phyloP scores from a whole-genome alignment of 345 rosid genomes.

The Linum trigynum region DNA sequence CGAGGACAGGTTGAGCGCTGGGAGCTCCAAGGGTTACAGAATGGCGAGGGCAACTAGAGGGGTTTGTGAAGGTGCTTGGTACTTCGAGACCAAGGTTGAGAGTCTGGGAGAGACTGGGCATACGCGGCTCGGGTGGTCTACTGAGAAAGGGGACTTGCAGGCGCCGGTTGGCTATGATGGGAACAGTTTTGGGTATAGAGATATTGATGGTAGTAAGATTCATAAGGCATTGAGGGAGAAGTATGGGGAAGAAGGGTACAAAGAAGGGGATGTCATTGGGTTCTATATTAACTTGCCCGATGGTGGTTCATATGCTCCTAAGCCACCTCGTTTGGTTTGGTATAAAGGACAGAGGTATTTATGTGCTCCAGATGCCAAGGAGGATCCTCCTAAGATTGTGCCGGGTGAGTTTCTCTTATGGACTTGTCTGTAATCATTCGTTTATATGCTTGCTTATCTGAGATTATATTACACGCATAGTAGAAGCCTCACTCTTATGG shows the following conservation, averaged over 20 bases:
- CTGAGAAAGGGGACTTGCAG: conserved; percentile 92
- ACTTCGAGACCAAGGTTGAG: conserved; percentile 74
- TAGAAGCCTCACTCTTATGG: too few species aligned
- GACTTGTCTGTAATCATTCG: background rate
- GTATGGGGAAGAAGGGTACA: conserved; percentile 84
- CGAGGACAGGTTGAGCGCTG: conserved; percentile 79
- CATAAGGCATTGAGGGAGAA: conserved; percentile 86
- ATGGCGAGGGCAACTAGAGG: conserved; percentile 98
- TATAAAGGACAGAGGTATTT: conserved; percentile 87
- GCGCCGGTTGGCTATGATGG: conserved; percentile 94
- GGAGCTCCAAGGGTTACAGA: conserved; percentile 83
- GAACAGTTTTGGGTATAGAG: conserved; percentile 87
- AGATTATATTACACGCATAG: too few species aligned
- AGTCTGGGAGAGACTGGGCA: conserved; percentile 84
- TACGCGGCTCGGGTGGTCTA: conserved; percentile 90
- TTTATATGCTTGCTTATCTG: too few species aligned
- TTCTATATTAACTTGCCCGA: conserved; percentile 83
- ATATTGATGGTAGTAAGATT: conserved; percentile 91
- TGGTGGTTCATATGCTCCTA: conserved; percentile 61
- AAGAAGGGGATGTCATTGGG: conserved; percentile 88
- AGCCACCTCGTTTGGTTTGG: conserved; percentile 68
- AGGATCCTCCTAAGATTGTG: conserved; percentile 69
- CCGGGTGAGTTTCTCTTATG: conserved; percentile 46
- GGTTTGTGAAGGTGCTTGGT: conserved; percentile 95
- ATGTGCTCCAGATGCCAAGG: conserved; percentile 65